Evolutionary conservation across 345 rosid genomes (phyloP).

Genomic region (Dipteronia dyeriana): DNA sequence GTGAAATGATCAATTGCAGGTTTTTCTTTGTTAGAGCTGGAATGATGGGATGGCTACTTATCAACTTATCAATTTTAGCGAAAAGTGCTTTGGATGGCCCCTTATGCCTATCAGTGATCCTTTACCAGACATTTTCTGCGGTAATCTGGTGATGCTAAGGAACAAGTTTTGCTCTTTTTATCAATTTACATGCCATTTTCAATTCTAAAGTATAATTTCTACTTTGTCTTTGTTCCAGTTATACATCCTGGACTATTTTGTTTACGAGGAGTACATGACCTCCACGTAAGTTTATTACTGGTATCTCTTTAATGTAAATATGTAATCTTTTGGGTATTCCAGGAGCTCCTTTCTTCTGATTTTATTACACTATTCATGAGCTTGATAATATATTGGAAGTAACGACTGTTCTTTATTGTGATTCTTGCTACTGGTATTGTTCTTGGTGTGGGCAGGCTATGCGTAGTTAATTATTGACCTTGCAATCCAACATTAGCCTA

Average conservation of each 20-base stretch:
- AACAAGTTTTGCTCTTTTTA: neutral
- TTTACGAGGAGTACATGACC: conserved; percentile 89
- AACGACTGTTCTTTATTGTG: neutral
- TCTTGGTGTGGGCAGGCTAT: neutral
- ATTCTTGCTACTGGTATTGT: neutral
- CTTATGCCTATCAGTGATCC: conserved; percentile 74
- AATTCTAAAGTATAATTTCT: conserved; percentile 17
- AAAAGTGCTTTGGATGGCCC: conserved; percentile 57
- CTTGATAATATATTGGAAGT: neutral
- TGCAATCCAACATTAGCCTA: neutral
- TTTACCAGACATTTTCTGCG: conserved; percentile 73
- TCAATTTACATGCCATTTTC: conserved; percentile 3
- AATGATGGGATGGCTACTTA: conserved; percentile 97
- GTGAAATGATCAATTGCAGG: conserved; percentile 38
- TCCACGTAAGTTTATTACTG: conserved; percentile 69
- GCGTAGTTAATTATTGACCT: neutral
- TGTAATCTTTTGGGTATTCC: conserved; percentile 6
- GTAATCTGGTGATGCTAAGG: conserved; percentile 45
- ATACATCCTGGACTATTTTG: conserved; percentile 79
- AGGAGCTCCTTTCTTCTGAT: neutral
- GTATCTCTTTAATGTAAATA: neutral
- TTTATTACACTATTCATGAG: neutral
- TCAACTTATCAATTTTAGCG: conserved; percentile 81
- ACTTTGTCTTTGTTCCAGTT: conserved; percentile 45
- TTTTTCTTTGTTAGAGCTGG: conserved; percentile 97